Percentiles rank a stretch among this genome's conserved stretches.
These are phyloP conservation scores for Linnemannia schmuckeri DNA, from an alignment of 192 early-diverging fungal species.

Conservation along the genomic window DNA sequence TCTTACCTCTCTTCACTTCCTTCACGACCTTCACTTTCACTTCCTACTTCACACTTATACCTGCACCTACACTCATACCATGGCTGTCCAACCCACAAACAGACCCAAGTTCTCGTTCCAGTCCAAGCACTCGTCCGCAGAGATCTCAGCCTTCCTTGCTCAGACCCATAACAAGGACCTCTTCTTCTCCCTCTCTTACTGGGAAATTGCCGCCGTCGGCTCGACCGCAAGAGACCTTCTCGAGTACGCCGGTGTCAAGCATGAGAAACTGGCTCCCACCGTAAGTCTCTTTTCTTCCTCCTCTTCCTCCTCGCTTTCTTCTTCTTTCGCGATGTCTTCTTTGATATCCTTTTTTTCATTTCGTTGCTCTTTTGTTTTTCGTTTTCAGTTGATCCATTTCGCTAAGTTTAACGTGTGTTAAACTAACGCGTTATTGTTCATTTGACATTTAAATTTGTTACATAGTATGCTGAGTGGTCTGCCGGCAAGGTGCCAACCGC, in stretches of 20 bases:
- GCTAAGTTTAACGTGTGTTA: no score
- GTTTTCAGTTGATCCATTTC: no score
- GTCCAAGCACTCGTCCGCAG: constrained; percentile 6
- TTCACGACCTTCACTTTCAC: not conserved
- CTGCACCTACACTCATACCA: not conserved
- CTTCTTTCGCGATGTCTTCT: not conserved
- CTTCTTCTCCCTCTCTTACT: constrained; percentile 26
- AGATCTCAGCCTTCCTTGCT: not conserved
- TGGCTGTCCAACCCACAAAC: not conserved
- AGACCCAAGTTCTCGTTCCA: constrained; percentile 6
- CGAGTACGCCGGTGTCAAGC: constrained; percentile 5
- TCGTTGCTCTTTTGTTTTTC: no score
- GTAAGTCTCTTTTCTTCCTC: not conserved
- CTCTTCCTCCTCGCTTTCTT: no score
- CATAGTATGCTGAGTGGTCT: constrained; percentile 17
- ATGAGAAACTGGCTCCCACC: not conserved
- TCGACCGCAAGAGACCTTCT: constrained; percentile 35
- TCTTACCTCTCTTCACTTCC: not conserved
- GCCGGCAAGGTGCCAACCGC: constrained; percentile 7
- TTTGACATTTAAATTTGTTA: not conserved
- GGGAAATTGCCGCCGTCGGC: constrained; percentile 32
- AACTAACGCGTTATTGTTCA: no score
- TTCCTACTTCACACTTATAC: not conserved
- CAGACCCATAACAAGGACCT: constrained; percentile 32
- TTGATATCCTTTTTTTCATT: constrained; percentile 19